Conservation (phyloP, 805 yeast genomes). For the Nakazawaea holstii region DNA sequence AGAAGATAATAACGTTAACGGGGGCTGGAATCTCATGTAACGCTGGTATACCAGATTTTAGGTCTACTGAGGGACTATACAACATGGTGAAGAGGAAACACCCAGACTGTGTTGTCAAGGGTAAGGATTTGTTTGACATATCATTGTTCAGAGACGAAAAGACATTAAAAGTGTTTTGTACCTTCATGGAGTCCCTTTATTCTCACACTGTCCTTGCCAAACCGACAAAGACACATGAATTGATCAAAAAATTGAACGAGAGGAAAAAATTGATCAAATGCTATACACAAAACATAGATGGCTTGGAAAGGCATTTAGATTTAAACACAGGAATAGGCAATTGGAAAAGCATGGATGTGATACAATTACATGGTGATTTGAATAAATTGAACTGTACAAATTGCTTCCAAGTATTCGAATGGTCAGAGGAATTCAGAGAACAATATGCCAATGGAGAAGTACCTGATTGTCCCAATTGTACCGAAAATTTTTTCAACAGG, state of each 20-base stretch:
- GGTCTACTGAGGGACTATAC: constrained; percentile 81
- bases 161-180: constrained; percentile 70
- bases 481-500: constrained; percentile 49
- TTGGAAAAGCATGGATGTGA: constrained; percentile 70
- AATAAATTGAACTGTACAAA: constrained; percentile 70
- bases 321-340: constrained; percentile 50
- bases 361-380: constrained; percentile 88
- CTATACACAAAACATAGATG: constrained; percentile 94
- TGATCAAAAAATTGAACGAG: constrained; percentile 56
- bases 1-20: constrained; percentile 64
- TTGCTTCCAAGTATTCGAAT: constrained; percentile 53
- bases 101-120: constrained; percentile 63
- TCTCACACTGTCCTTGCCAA: constrained; percentile 55
- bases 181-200: constrained; percentile 82
- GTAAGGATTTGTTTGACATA: constrained; percentile 88
- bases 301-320: constrained; percentile 66
- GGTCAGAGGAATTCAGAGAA: constrained; percentile 51
- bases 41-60: constrained; percentile 95
- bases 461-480: constrained; percentile 76
- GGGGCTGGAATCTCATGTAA: constrained; percentile 97
- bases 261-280: constrained; percentile 71
- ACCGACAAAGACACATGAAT: constrained; percentile 82
- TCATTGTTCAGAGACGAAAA: constrained; percentile 67
- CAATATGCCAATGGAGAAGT: constrained; percentile 54
- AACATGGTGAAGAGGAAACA: constrained; percentile 59